These are phyloP conservation scores for Escovopsis sp. DNA, from an alignment of 2,329 filamentous ascomycete species.

Conservation along the genomic window DNA sequence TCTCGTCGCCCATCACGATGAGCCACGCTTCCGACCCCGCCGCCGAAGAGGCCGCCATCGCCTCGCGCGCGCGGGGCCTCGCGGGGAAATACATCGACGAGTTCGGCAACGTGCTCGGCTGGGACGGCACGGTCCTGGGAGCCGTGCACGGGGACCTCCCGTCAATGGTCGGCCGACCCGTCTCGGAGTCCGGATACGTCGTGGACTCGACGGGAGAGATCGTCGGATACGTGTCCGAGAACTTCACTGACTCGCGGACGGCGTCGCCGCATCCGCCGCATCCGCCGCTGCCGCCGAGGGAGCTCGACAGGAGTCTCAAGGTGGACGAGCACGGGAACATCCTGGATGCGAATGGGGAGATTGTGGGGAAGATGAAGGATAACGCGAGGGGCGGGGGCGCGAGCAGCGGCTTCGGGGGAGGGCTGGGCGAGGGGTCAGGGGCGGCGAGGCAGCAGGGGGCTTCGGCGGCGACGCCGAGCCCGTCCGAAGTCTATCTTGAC, in stretches of 20 bases:
- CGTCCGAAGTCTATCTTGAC: conserved; percentile 40
- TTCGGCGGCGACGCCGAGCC: conserved; percentile 18
- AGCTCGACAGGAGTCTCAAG: conserved; percentile 34
- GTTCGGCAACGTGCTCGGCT: conserved; percentile 37
- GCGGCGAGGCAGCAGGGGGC: no score
- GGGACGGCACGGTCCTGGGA: conserved; percentile 33
- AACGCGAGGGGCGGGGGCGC: conserved; percentile 1
- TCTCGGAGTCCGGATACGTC: conserved; percentile 30
- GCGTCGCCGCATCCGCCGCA: no score
- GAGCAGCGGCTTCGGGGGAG: neutral
- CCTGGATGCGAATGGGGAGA: conserved; percentile 37
- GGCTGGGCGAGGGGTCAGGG: conserved; percentile 1
- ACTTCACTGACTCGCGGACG: conserved; percentile 22
- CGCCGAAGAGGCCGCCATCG: conserved; percentile 16
- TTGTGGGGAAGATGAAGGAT: conserved; percentile 48
- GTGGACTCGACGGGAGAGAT: conserved; percentile 70
- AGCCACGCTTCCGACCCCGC: conserved; percentile 25
- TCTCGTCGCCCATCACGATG: neutral
- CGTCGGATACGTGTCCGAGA: conserved; percentile 55
- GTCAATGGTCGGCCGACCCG: conserved; percentile 34
- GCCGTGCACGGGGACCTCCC: conserved; percentile 38
- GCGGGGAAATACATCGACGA: conserved; percentile 35
- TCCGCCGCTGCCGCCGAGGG: conserved; percentile 29
- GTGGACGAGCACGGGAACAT: conserved; percentile 44
- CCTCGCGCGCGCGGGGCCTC: conserved; percentile 24